A percentile compares a stretch with the other conserved stretches of the same genome.
Conservation (phyloP, 352 stramenopile genomes). For the Phytophthora megakarya region DNA sequence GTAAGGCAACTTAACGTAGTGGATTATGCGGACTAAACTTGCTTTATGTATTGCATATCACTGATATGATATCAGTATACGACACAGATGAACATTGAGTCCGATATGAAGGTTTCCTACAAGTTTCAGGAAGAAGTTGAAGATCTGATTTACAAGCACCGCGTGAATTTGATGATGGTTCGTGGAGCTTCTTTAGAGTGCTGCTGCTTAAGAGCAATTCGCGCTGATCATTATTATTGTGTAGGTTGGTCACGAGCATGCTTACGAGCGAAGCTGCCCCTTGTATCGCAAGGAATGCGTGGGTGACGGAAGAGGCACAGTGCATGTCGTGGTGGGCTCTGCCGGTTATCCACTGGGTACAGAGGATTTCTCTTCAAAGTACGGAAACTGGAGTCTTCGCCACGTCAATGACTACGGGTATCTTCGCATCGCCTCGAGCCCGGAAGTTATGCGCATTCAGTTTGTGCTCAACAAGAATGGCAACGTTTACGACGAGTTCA, state of each 20-base stretch:
- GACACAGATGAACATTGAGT: conserved; percentile 55
- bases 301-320: conserved; percentile 51
- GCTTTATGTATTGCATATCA: no score
- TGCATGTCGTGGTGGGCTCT: conserved; percentile 83
- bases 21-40: no score
- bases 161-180: conserved; percentile 91
- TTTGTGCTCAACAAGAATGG: conserved; percentile 78
- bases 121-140: conserved; percentile 90
- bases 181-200: neutral
- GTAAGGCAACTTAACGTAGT: conserved; percentile 29
- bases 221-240: conserved; percentile 10
- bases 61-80: no score
- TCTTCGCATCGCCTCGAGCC: conserved; percentile 50
- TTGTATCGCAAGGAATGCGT: conserved; percentile 71
- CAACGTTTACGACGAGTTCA: conserved; percentile 66
- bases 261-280: conserved; percentile 88
- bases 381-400: conserved; percentile 68
- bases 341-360: conserved; percentile 64
- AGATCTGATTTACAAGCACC: conserved; percentile 79
- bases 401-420: conserved; percentile 76
- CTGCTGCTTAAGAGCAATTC: neutral
- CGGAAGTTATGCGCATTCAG: conserved; percentile 52
- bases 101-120: conserved; percentile 69
- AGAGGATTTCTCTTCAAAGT: conserved; percentile 57
- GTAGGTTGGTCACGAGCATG: conserved; percentile 90